phyloP scores from a whole-genome alignment of 352 stramenopile species.

The Discostella stelligera region DNA sequence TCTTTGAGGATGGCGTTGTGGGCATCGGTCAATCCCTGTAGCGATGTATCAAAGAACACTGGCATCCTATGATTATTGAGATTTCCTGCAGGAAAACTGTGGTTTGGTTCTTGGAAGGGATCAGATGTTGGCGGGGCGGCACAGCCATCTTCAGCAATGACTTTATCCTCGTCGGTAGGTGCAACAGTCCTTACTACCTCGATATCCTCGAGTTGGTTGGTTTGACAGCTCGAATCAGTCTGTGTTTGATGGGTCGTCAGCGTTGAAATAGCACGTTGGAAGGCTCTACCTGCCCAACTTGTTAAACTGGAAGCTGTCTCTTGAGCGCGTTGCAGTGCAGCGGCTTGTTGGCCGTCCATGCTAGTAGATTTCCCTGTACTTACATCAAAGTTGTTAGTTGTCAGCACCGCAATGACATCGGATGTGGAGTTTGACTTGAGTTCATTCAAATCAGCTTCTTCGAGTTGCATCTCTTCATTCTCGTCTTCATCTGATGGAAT shows the following conservation, averaged over 20 bases:
- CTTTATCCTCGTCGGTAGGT: conserved; percentile 12
- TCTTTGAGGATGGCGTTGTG: conserved; percentile 52
- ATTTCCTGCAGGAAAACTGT: conserved; percentile 15
- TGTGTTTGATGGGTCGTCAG: conserved; percentile 47
- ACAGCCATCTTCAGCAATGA: conserved; percentile 10
- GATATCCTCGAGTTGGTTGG: not conserved
- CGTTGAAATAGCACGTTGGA: conserved; percentile 75
- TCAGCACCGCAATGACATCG: too few relatives aligned
- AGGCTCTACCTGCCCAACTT: conserved; percentile 83
- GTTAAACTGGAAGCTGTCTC: conserved; percentile 80
- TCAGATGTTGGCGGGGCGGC: not conserved
- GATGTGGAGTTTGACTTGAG: too few relatives aligned
- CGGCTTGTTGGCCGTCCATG: conserved; percentile 40
- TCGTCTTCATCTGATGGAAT: not conserved
- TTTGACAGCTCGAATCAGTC: conserved; percentile 9
- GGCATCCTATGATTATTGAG: conserved; percentile 13
- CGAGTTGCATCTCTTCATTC: not conserved
- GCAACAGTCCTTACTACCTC: conserved; percentile 23
- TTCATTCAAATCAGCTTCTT: conserved; percentile 1
- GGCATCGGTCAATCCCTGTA: conserved; percentile 53
- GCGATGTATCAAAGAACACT: conserved; percentile 45
- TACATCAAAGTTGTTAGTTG: not conserved
- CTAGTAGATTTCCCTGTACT: conserved; percentile 1
- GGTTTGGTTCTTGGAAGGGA: not conserved
- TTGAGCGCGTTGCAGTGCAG: conserved; percentile 75